These are phyloP conservation scores for Tricholoma hemisulphureum DNA, from an alignment of 768 basidiomycete species.

Conservation along the genomic window DNA sequence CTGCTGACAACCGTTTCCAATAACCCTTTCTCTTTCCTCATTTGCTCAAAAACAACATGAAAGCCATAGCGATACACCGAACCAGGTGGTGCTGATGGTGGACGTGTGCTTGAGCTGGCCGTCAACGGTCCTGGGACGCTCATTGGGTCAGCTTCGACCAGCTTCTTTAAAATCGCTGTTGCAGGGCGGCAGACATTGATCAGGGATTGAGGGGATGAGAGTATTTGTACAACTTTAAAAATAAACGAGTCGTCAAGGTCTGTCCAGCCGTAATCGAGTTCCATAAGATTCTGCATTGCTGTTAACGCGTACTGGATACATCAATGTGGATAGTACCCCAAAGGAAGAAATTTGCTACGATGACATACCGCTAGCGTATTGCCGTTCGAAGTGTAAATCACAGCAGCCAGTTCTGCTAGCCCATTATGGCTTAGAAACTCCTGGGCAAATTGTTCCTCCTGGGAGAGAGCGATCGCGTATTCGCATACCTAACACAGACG, in stretches of 20 bases:
- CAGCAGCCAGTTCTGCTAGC: conserved; percentile 63
- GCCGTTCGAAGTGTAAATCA: conserved; percentile 66
- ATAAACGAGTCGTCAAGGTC: conserved; percentile 73
- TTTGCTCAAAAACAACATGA: conserved; percentile 75
- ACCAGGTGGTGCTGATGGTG: conserved; percentile 55
- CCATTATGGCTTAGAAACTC: conserved; percentile 78
- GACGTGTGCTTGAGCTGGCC: conserved; percentile 59
- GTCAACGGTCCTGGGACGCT: conserved; percentile 57
- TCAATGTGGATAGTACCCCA: neutral
- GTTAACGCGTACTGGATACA: conserved; percentile 71
- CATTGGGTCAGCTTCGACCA: conserved; percentile 83
- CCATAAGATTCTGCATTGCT: conserved; percentile 87
- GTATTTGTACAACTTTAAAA: conserved; percentile 71
- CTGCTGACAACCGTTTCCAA: conserved; percentile 82
- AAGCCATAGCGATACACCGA: conserved; percentile 86
- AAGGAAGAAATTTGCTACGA: conserved; percentile 1
- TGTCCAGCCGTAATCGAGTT: conserved; percentile 80
- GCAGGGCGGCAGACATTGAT: conserved; percentile 93
- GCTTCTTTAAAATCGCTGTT: conserved; percentile 83
- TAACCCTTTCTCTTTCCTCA: conserved; percentile 67
- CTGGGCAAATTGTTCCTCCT: conserved; percentile 83
- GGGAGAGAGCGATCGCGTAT: conserved; percentile 6
- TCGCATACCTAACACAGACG: neutral
- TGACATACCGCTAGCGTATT: conserved; percentile 79
- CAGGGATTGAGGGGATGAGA: conserved; percentile 69